Conservation (phyloP, 495 filamentous ascomycete species). For the Penicillium fimorum region DNA sequence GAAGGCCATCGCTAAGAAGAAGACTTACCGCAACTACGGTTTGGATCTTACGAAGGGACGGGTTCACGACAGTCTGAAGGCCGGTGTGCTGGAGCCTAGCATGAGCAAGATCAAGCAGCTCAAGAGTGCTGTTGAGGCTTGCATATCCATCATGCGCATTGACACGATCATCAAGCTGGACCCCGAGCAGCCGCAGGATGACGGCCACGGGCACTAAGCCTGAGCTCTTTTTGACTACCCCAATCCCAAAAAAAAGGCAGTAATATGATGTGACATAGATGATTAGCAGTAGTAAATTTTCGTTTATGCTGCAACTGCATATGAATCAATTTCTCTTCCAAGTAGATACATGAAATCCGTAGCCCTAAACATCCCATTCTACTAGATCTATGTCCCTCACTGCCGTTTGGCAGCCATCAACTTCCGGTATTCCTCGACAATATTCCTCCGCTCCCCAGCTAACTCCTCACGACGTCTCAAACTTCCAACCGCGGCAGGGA, state of each 20-base stretch:
- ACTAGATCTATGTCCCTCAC: slow-evolving; percentile 3
- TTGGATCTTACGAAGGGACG: slow-evolving; percentile 86
- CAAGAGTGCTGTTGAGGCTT: slow-evolving; percentile 98
- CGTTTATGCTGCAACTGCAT: slow-evolving; percentile 22
- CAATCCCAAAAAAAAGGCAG: slow-evolving; percentile 24
- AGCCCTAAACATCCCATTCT: background rate
- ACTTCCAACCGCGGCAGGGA: slow-evolving; percentile 76
- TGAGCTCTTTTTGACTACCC: slow-evolving; percentile 16
- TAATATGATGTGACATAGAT: slow-evolving; percentile 35
- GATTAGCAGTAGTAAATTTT: slow-evolving; percentile 19
- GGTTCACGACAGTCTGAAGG: slow-evolving; percentile 90
- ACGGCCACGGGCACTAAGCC: slow-evolving; percentile 52
- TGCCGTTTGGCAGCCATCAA: slow-evolving; percentile 70
- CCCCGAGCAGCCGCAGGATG: slow-evolving; percentile 76
- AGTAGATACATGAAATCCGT: slow-evolving; percentile 9
- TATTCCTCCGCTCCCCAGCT: slow-evolving; percentile 65
- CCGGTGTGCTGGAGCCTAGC: slow-evolving; percentile 91
- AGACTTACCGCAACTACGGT: slow-evolving; percentile 98
- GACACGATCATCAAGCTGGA: slow-evolving; percentile 99
- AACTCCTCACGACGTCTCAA: slow-evolving; percentile 80
- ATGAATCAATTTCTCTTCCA: slow-evolving; percentile 16
- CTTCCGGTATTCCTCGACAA: slow-evolving; percentile 78
- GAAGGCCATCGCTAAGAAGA: slow-evolving; percentile 84
- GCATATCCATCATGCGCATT: slow-evolving; percentile 99
- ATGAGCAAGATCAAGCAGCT: slow-evolving; percentile 98